Conservation (phyloP, 2,329 filamentous ascomycete species). For the Pseudogymnoascus sp. region DNA sequence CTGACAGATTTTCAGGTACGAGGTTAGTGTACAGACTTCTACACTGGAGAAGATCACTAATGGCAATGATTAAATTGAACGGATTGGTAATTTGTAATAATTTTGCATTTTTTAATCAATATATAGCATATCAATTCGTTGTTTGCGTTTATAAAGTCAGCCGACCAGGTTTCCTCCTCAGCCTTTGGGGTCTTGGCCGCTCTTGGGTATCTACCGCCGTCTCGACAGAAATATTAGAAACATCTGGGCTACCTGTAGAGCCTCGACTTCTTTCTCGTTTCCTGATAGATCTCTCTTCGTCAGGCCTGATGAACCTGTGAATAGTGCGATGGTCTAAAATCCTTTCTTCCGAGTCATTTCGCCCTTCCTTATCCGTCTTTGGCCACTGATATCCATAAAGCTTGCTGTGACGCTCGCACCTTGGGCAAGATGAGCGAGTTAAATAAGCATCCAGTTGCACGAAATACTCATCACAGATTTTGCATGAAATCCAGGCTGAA, state of each 20-base stretch:
- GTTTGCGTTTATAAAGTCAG: constrained; percentile 7
- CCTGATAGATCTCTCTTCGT: constrained; percentile 46
- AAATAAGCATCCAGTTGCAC: constrained; percentile 83
- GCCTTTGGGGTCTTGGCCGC: not conserved
- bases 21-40: not conserved
- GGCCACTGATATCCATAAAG: constrained; percentile 94
- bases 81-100: not conserved
- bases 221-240: not conserved
- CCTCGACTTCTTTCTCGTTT: constrained; percentile 14
- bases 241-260: not conserved
- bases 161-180: not conserved
- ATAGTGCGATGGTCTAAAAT: constrained; percentile 73
- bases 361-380: constrained; percentile 77
- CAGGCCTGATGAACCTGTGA: constrained; percentile 69
- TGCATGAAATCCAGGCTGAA: constrained; percentile 84
- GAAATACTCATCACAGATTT: constrained; percentile 71
- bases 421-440: constrained; percentile 75
- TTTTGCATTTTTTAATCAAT: not conserved
- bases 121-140: not conserved
- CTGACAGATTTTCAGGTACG: constrained; percentile 4
- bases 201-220: not conserved
- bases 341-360: constrained; percentile 60
- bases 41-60: not conserved
- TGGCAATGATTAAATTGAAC: not conserved
- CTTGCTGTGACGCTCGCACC: constrained; percentile 92